These are phyloP conservation scores for Flagelloscypha sp. DNA, from an alignment of 768 basidiomycete species.

Conservation along the genomic window DNA sequence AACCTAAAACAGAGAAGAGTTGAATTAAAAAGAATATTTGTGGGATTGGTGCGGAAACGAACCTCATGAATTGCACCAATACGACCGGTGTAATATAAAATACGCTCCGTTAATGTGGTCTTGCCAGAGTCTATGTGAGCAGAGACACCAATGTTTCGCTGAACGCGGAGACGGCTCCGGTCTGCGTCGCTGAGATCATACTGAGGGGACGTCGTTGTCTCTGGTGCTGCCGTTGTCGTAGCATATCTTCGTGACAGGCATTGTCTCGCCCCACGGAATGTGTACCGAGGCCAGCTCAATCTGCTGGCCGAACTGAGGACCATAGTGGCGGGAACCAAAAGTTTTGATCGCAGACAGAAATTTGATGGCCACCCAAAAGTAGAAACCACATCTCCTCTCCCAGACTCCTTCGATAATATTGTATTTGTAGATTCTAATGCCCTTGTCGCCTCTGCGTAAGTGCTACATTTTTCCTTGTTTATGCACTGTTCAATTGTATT, in stretches of 20 bases:
- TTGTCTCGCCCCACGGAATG: no score
- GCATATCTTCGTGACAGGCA: constrained; percentile 4
- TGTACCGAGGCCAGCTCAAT: no score
- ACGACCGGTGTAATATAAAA: constrained; percentile 92
- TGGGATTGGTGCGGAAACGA: constrained; percentile 18
- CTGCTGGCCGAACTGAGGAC: no score
- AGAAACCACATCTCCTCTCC: no score
- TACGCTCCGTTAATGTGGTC: constrained; percentile 94
- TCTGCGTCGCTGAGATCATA: constrained; percentile 59
- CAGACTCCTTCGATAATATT: no score
- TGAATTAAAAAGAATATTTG: constrained; percentile 7
- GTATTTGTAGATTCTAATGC: no score
- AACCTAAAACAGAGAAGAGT: constrained; percentile 42
- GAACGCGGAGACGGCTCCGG: constrained; percentile 51
- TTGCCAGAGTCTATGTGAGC: constrained; percentile 97
- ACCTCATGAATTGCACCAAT: constrained; percentile 97
- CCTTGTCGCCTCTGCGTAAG: no score
- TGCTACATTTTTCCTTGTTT: no score
- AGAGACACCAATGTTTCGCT: constrained; percentile 94
- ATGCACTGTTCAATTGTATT: no score
- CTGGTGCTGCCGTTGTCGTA: constrained; percentile 2
- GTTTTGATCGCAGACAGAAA: no score
- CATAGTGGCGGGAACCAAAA: no score
- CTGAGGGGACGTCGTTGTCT: constrained; percentile 22
- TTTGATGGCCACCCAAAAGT: no score